Evolutionary conservation across 1,284 basidiomycete species (phyloP).

Genomic region (Pseudozyma sp.): DNA sequence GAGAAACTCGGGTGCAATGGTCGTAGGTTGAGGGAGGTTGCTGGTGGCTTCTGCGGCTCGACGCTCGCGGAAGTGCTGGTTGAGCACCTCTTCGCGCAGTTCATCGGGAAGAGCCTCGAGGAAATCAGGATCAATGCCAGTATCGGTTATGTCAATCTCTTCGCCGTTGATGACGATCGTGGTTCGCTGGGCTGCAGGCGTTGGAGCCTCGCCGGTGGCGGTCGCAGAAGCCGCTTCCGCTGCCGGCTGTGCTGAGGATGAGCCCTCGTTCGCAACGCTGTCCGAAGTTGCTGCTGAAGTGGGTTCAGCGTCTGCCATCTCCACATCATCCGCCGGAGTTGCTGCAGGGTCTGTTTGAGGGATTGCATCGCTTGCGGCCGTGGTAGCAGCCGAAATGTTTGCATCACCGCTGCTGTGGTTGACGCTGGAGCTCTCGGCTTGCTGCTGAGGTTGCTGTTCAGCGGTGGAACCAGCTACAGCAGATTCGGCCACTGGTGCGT

Average conservation of each 20-base stretch:
- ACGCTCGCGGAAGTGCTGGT: slow-evolving; percentile 91
- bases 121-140: slow-evolving; percentile 98
- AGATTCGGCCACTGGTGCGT: slow-evolving; percentile 66
- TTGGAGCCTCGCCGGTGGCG: slow-evolving; percentile 6
- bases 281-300: slow-evolving; percentile 2
- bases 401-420: neutral
- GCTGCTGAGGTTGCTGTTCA: slow-evolving; percentile 8
- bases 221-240: slow-evolving; percentile 5
- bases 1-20: slow-evolving; percentile 93
- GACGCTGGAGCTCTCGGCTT: neutral
- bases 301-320: slow-evolving; percentile 56
- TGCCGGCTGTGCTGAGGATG: slow-evolving; percentile 12
- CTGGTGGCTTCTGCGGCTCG: slow-evolving; percentile 74
- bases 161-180: slow-evolving; percentile 80
- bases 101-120: slow-evolving; percentile 97
- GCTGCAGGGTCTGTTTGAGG: slow-evolving; percentile 17
- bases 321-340: slow-evolving; percentile 50
- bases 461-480: slow-evolving; percentile 42
- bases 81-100: slow-evolving; percentile 97
- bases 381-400: neutral
- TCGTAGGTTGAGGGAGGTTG: slow-evolving; percentile 74
- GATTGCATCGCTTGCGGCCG: slow-evolving; percentile 23
- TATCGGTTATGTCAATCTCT: slow-evolving; percentile 97
- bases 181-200: slow-evolving; percentile 27
- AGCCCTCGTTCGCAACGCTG: slow-evolving; percentile 6